A percentile compares a stretch with the other conserved stretches of the same genome.
phyloP scores from a whole-genome alignment of 768 basidiomycete species.

The Mrakia frigida region DNA sequence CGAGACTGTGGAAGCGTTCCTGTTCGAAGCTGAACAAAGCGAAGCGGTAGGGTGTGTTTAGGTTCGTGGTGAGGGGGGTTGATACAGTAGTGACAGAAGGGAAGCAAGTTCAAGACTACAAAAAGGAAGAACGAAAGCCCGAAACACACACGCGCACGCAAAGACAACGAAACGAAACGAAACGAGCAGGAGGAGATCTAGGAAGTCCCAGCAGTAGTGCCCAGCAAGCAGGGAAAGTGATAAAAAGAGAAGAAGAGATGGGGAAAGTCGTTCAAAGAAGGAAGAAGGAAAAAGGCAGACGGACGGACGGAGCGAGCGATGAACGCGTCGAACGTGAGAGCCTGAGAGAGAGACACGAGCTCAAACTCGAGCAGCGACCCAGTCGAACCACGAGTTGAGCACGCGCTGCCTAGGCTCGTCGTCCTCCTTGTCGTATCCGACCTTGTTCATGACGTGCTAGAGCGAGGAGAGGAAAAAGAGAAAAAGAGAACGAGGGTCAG shows the following conservation, averaged over 20 bases:
- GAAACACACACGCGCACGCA: background rate
- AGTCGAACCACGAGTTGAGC: conserved; percentile 20
- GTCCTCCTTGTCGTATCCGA: conserved; percentile 26
- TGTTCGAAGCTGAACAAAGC: too few relatives aligned
- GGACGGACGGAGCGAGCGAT: background rate
- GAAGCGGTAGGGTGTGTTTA: too few relatives aligned
- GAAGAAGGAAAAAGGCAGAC: background rate
- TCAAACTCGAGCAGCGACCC: conserved; percentile 16
- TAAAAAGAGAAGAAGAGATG: too few relatives aligned
- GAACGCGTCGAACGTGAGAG: background rate
- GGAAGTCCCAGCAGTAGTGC: too few relatives aligned
- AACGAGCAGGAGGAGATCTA: too few relatives aligned
- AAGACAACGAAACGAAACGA: too few relatives aligned
- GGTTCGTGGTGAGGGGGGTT: background rate
- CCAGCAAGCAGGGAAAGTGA: too few relatives aligned
- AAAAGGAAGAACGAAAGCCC: background rate
- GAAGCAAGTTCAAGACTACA: background rate
- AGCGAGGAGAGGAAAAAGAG: background rate
- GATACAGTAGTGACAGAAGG: background rate
- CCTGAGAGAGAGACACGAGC: background rate
- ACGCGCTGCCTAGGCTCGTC: conserved; percentile 24
- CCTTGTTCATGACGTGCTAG: conserved; percentile 29
- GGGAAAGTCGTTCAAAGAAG: too few relatives aligned
- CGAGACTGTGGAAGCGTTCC: too few relatives aligned
- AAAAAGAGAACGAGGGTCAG: background rate